Evolutionary conservation across 129 eudicot species (phyloP).

Genomic region (Escallonia rubra): DNA sequence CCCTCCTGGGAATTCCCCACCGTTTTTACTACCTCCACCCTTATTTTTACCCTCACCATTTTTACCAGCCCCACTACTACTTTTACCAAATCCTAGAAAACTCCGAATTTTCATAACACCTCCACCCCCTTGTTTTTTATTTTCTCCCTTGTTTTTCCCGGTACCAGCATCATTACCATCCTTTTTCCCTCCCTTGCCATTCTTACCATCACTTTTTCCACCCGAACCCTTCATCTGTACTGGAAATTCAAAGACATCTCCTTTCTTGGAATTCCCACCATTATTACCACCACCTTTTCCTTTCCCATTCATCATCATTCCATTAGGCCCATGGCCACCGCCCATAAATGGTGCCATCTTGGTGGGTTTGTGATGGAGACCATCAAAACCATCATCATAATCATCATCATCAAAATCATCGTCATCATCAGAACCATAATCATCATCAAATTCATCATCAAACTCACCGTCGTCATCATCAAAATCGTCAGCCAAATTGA

Average conservation of each 20-base stretch:
- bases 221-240: constrained; percentile 38
- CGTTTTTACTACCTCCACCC: background rate
- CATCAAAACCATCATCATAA: background rate
- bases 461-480: constrained; percentile 36
- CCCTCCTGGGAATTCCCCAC: background rate
- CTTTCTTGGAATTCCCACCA: constrained; percentile 40
- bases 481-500: constrained; percentile 38
- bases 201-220: constrained; percentile 25
- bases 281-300: constrained; percentile 27
- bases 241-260: constrained; percentile 54
- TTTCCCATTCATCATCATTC: constrained; percentile 36
- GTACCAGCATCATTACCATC: constrained; percentile 21
- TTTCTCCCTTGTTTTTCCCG: constrained; percentile 22
- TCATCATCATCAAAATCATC: constrained; percentile 8
- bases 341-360: constrained; percentile 28
- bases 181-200: constrained; percentile 18
- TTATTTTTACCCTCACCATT: background rate
- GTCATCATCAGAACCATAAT: background rate
- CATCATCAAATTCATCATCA: background rate
- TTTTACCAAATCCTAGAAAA: background rate
- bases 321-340: constrained; percentile 35
- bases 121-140: constrained; percentile 22
- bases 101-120: background rate
- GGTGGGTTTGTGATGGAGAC: background rate
- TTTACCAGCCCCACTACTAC: background rate